These are phyloP conservation scores for Calonectria leucothoes DNA, from an alignment of 2,329 filamentous ascomycete genomes.

Conservation along the genomic window DNA sequence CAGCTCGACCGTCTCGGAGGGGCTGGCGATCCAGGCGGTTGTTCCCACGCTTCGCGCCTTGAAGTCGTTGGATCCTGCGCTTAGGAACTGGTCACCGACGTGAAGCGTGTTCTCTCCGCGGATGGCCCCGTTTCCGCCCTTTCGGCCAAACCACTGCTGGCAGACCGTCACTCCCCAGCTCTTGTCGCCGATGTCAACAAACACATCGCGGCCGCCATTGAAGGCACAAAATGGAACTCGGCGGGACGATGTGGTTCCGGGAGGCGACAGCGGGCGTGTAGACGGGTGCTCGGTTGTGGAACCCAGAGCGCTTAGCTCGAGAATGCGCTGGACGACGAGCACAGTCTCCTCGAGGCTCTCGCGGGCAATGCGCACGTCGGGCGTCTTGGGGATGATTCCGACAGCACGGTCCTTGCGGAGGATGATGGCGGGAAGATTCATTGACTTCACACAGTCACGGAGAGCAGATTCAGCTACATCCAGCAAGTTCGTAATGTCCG, in stretches of 20 bases:
- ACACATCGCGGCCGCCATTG: constrained; percentile 97
- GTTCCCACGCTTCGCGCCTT: constrained; percentile 92
- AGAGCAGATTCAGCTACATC: constrained; percentile 90
- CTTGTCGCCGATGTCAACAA: constrained; percentile 99
- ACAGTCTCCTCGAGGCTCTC: constrained; percentile 97
- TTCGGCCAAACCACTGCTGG: constrained; percentile 85
- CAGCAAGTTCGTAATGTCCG: constrained; percentile 82
- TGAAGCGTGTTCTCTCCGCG: constrained; percentile 85
- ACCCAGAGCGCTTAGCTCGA: constrained; percentile 79
- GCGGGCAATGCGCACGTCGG: constrained; percentile 77
- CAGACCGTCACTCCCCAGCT: constrained; percentile 94
- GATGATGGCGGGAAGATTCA: constrained; percentile 82
- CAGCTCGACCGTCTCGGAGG: constrained; percentile 88
- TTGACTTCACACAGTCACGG: constrained; percentile 80
- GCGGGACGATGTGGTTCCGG: constrained; percentile 26
- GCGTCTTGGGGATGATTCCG: constrained; percentile 76
- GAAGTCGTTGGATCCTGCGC: constrained; percentile 96
- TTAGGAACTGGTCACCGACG: constrained; percentile 96
- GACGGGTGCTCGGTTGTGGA: constrained; percentile 43
- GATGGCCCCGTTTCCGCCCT: constrained; percentile 57
- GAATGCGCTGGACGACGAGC: constrained; percentile 89
- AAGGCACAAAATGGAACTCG: constrained; percentile 93
- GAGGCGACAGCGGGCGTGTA: constrained; percentile 32
- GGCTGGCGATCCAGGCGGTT: constrained; percentile 96
- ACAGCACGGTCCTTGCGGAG: constrained; percentile 91